phyloP scores from a whole-genome alignment of 208 protist genomes.

The Leishmania gerbilli region DNA sequence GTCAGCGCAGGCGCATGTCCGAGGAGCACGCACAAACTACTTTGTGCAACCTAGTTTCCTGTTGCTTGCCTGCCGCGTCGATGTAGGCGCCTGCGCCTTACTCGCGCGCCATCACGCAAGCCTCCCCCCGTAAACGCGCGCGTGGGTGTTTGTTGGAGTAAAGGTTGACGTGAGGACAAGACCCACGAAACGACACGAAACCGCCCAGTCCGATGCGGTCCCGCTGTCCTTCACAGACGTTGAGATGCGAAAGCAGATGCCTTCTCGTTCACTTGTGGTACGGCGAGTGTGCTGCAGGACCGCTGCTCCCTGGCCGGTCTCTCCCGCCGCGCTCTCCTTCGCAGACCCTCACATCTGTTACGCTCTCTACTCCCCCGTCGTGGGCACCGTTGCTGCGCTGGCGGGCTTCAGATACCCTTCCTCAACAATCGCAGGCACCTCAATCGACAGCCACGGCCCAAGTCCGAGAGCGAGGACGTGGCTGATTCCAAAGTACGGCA shows the following conservation, averaged over 20 bases:
- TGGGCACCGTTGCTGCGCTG: constrained; percentile 5
- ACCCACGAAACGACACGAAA: background rate
- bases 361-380: background rate
- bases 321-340: too few relatives aligned
- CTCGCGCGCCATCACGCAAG: background rate
- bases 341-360: background rate
- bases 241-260: background rate
- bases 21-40: background rate
- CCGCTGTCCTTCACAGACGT: background rate
- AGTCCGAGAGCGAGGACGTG: constrained; percentile 97
- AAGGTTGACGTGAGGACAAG: background rate
- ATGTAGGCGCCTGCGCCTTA: background rate
- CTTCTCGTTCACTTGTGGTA: background rate
- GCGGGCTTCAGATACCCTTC: constrained; percentile 79
- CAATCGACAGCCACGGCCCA: constrained; percentile 97
- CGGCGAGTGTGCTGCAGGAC: background rate
- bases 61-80: background rate
- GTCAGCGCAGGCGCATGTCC: background rate
- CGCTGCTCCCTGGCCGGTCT: background rate
- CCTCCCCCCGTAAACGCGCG: background rate
- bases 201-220: background rate
- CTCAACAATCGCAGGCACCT: constrained; percentile 96
- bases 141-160: background rate
- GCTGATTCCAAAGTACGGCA: constrained; percentile 97
- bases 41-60: background rate